Evolutionary conservation across 2,329 filamentous ascomycete genomes (phyloP), one percentile per base, ranked within the genome.

Genomic region (Pseudocercospora cruenta): DNA sequence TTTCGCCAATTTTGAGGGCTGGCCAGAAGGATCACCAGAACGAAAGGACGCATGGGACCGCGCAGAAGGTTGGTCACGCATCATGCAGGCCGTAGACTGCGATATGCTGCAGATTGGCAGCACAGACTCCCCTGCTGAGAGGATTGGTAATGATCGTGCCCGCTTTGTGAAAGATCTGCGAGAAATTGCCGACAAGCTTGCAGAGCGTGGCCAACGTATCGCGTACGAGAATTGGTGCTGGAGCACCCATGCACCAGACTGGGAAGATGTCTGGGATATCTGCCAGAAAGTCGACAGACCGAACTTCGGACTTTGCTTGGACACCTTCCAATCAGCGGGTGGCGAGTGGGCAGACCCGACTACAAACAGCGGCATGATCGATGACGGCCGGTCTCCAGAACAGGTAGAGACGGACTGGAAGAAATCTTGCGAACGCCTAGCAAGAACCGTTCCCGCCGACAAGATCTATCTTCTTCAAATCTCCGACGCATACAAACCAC

Each of bases 181-280:
- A 1, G 83, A 88, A 64, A 80, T 94, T 6, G 88, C 87, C 1
- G 88, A 91, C 62, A 78, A 90, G 60, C 82, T 91, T 1, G 84
- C 84, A 0, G 75, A 82, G 22, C 83, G 86, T 55, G 82, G 83
- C 0, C 86, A 88, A 74, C 83, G 85, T 6, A 79, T 94, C 19
- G 90, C 90, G 0, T 94, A 93, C 71, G 91, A 94, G 78, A 93
- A 93, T 74, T 93, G 90, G 90, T 92, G 90, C 78, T 94, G 91
- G 91, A 88, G 88, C 0, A 91, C 90, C 0, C 85, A 88, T 58
- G 89, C 90, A 0, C 85, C 88, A 0, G 83, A 80, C 0, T 94
- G 91, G 91, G 85, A 84, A 69, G 83, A 88, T 58, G 88, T 89
- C 0, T 93, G 90, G 89, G 80, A 86, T 1, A 88, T 93, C 12